Base-by-base conservation (phyloP, 2,329 filamentous ascomycete species). In the Nannizzia gypsea region DNA sequence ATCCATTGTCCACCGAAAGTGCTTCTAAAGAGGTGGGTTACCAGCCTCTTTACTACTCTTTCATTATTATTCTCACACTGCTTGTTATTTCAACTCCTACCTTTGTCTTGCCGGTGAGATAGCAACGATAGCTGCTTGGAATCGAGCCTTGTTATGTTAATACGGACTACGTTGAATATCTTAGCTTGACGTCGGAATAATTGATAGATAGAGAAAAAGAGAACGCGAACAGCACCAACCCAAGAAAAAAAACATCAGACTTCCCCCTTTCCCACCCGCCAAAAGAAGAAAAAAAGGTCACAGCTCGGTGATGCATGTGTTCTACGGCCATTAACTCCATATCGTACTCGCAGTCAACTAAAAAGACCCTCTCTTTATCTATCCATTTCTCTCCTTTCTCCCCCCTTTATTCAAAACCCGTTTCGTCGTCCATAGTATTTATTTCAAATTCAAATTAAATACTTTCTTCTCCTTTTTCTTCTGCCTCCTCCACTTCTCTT, bases 1-100 rank as follows among this genome's bases (percentile, higher is more conserved):
- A 73, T 96, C 91, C 75, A 97, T 97, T 76, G 92, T 97, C 74
- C 92, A 97, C 88, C 89, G 91, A 87, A 97, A 96, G 90, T 96
- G 92, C 89, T 96, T 96, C 88, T 96, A 96, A 96, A 36, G 31
- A 36, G 87, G 85, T 72, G 68, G 59, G 64, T 44, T 54, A 6
- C 13, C 26, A 1, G n/a, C 44, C 20, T 46, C 5, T 15, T 3
- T 22, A 46, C n/a, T 11, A 36, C 31, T 36, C 31, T 36, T 36
- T 36, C 31, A 36, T 36, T 36, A 36, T 42, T 11, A 31, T 36
- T 31, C 6, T 26, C 13, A n/a, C 31, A 36, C 22, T 22, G 31
- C 5, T 6, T 31, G 50, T 56, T 31, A 42, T 56, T 38, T 20
- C 48, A 40, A 22, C 24, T 22, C 26, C 28, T 56, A 38, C 44